Base-by-base conservation (phyloP, 2,329 filamentous ascomycete genomes). In the Chaetomium olivaceum region DNA sequence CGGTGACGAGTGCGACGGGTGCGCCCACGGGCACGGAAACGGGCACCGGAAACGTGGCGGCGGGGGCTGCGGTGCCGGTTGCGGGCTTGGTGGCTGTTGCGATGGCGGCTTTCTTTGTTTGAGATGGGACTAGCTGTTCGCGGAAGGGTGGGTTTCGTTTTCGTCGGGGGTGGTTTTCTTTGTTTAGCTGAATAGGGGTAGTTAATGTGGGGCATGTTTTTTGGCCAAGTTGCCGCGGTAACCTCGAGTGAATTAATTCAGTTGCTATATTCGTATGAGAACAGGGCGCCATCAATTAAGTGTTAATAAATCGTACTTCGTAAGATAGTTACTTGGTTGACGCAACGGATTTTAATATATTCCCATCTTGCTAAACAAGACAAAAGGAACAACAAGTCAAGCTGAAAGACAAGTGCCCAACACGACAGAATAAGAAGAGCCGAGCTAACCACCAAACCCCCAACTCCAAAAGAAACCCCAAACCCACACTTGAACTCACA, bases 81-180 rank as follows among this genome's bases (percentile, higher is more conserved):
- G 62, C 63, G 62, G 65, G 65, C 31, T 55, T 69, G 65, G 39
- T 62, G 23, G 61, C 55, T 19, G 65, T 58, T 5, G 64, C 46
- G 21, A 58, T 56, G n/a, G 67, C 36, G 9, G 65, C 55, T 27
- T 27, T 67, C 65, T 67, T 69, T 69, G 63, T 67, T 58, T 69
- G 54, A 67, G 58, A 19, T 67, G 54, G 65, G 58, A 16, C 14
- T 19, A 7, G 56, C 46, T 64, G 48, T 55, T 61, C 61, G 48
- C 57, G 57, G 56, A 48, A 63, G 52, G 39, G 16, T 16, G 27
- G 21, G 3, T n/a, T 4, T 54, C 36, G 27, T 43, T 25, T 14
- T 5, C 48, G 43, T 23, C 25, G n/a, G n/a, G 8, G 33, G 8
- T 36, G 25, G 27, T 51, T 29, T 39, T 54, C 36, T 51, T 59